These are phyloP conservation scores for Trypanosoma lewisi DNA, from an alignment of 208 protist species.

Conservation along the genomic window DNA sequence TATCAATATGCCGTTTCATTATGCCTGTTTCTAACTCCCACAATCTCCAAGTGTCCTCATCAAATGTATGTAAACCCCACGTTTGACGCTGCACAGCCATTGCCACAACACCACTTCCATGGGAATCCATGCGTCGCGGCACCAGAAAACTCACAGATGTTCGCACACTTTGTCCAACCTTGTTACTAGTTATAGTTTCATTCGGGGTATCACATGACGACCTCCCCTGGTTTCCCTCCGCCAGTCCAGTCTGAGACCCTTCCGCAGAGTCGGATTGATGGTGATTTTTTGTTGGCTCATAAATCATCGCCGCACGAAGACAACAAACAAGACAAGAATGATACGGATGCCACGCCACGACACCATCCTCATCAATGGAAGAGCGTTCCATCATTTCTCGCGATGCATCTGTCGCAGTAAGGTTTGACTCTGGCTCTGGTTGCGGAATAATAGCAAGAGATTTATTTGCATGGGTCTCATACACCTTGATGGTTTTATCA, in stretches of 20 bases:
- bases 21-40: slow-evolving; percentile 57
- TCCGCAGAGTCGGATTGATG: slow-evolving; percentile 1
- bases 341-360: slow-evolving; percentile 50
- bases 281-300: slow-evolving; percentile 35
- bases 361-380: slow-evolving; percentile 60
- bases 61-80: slow-evolving; percentile 67
- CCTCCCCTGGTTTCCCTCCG: neutral
- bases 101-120: slow-evolving; percentile 43
- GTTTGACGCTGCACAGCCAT: slow-evolving; percentile 32
- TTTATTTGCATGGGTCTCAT: slow-evolving; percentile 63
- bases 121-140: slow-evolving; percentile 18
- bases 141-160: neutral
- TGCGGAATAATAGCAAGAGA: slow-evolving; percentile 52
- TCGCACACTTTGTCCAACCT: neutral
- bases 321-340: slow-evolving; percentile 52
- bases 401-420: slow-evolving; percentile 45
- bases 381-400: slow-evolving; percentile 60
- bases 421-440: slow-evolving; percentile 34
- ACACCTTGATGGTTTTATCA: slow-evolving; percentile 72
- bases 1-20: slow-evolving; percentile 35
- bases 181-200: neutral
- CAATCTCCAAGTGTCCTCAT: slow-evolving; percentile 51
- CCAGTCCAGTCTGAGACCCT: neutral
- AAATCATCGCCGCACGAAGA: slow-evolving; percentile 68
- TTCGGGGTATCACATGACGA: neutral